phyloP scores from a whole-genome alignment of 164 flowering plant genomes.

The grape (Vitis vinifera) region ASM3070453v1 NC_081822.1:7016501-7017000 shows the following conservation, averaged over 20 bases:
- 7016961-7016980: background rate
- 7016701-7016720: constrained; percentile 98
- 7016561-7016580: constrained; percentile 93
- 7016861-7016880: constrained; percentile 34
- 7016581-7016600: constrained; percentile 98
- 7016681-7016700: constrained; percentile 99
- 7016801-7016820: constrained; percentile 43
- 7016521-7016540: constrained; percentile 73
- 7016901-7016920: constrained; percentile 50
- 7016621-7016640: constrained; percentile 9
- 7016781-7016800: constrained; percentile 52
- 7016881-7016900: constrained; percentile 37
- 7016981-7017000: background rate
- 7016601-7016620: constrained; percentile 11
- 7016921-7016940: background rate
- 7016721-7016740: constrained; percentile 87
- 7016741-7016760: constrained; percentile 70
- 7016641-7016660: background rate
- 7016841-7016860: constrained; percentile 57
- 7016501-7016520: background rate
- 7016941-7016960: constrained; percentile 5
- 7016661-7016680: constrained; percentile 6
- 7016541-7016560: constrained; percentile 98
- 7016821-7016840: constrained; percentile 35
- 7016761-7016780: constrained; percentile 52